Evolutionary conservation across 352 stramenopile species (phyloP).

Genomic region (Globisporangium okanoganense): DNA sequence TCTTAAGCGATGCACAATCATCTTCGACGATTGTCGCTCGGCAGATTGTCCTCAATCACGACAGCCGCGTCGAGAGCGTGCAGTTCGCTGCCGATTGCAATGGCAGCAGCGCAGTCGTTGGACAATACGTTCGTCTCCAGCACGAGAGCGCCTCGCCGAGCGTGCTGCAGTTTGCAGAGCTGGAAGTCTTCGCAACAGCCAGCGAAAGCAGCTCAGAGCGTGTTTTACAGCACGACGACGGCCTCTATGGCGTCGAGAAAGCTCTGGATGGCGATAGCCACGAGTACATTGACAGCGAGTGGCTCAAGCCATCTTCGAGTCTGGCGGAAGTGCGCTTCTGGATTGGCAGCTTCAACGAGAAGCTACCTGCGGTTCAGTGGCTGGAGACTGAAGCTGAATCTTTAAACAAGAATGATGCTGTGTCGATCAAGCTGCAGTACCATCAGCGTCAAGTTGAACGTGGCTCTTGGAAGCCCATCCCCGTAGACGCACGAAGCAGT

Average conservation of each 20-base stretch:
- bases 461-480: conserved; percentile 8
- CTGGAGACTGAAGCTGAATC: conserved; percentile 11
- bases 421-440: conserved; percentile 9
- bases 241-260: conserved; percentile 52
- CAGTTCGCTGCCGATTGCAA: conserved; percentile 7
- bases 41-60: conserved; percentile 12
- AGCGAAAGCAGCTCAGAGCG: neutral
- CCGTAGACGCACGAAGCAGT: conserved; percentile 19
- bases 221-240: conserved; percentile 30
- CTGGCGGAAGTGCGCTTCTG: conserved; percentile 47
- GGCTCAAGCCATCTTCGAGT: conserved; percentile 41
- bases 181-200: conserved; percentile 47
- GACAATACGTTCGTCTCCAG: conserved; percentile 61
- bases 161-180: conserved; percentile 60
- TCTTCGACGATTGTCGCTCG: neutral
- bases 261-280: conserved; percentile 32
- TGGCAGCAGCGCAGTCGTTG: conserved; percentile 12
- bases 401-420: neutral
- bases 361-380: conserved; percentile 55
- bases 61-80: conserved; percentile 20
- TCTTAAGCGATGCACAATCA: neutral
- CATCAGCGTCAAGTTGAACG: neutral
- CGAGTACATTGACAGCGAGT: conserved; percentile 56
- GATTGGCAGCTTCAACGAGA: conserved; percentile 60
- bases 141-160: conserved; percentile 28